A percentile compares a stretch with the other conserved stretches of the same genome.
Conservation (phyloP, 2,329 filamentous ascomycete species). For the Xylariales sp. region DNA sequence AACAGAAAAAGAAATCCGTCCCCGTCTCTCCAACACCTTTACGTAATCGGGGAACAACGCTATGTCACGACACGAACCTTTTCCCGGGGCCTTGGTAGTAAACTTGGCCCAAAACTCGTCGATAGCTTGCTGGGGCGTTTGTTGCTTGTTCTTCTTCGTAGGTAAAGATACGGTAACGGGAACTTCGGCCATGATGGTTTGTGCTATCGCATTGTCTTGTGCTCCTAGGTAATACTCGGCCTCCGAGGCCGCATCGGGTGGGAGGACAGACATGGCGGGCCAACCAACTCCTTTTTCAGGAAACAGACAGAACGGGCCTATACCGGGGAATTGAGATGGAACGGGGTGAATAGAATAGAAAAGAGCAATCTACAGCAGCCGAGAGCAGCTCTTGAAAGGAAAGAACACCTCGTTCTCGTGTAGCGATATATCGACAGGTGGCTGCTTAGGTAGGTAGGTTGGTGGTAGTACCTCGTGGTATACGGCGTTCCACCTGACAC, state of each 20-base stretch:
- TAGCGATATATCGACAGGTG: not conserved
- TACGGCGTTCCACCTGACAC: not conserved
- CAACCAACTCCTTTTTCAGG: not conserved
- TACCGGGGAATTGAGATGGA: not conserved
- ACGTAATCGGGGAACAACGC: not conserved
- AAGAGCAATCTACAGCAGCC: not conserved
- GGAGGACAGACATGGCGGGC: constrained; percentile 27
- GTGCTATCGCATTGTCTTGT: constrained; percentile 34
- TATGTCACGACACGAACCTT: constrained; percentile 57
- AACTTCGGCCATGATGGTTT: constrained; percentile 41
- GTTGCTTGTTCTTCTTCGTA: constrained; percentile 54
- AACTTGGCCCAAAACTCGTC: constrained; percentile 81
- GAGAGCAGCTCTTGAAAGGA: not conserved
- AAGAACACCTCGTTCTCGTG: not conserved
- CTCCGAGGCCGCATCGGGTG: constrained; percentile 39
- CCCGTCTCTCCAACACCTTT: not conserved
- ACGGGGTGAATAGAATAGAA: not conserved
- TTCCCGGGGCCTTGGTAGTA: constrained; percentile 76
- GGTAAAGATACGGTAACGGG: constrained; percentile 38
- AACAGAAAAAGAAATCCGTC: not conserved
- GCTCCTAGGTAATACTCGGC: constrained; percentile 35
- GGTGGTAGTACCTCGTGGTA: not conserved
- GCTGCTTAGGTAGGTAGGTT: not conserved
- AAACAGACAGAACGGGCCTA: not conserved
- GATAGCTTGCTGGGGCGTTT: constrained; percentile 74